Conservation (phyloP, 805 yeast genomes). For the Wickerhamomyces tratensis region DNA sequence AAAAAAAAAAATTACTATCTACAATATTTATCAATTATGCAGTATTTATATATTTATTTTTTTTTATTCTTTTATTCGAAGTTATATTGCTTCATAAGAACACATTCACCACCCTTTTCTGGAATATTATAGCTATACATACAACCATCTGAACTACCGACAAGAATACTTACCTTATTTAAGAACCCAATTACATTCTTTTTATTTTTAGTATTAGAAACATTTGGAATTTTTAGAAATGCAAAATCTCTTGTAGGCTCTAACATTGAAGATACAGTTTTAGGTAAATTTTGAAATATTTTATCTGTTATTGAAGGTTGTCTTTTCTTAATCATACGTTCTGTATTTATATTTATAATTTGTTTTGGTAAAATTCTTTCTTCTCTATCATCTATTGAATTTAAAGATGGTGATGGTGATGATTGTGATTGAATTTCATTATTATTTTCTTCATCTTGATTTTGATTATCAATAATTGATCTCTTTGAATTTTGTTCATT, state of each 20-base stretch:
- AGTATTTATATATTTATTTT: too few relatives aligned
- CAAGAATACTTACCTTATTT: constrained; percentile 26
- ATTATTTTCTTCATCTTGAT: not conserved
- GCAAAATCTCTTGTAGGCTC: constrained; percentile 65
- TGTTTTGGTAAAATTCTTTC: constrained; percentile 8
- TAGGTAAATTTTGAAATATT: constrained; percentile 16
- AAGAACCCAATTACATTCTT: constrained; percentile 18
- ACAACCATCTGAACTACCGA: constrained; percentile 43
- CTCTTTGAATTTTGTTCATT: not conserved
- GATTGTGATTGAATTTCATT: not conserved
- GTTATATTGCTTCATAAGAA: constrained; percentile 41
- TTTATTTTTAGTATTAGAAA: not conserved
- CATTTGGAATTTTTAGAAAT: constrained; percentile 32
- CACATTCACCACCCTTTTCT: constrained; percentile 59
- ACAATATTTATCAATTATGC: too few relatives aligned
- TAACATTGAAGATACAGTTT: constrained; percentile 35
- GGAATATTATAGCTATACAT: constrained; percentile 48
- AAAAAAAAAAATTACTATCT: too few relatives aligned
- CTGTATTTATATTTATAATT: not conserved
- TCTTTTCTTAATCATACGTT: constrained; percentile 1
- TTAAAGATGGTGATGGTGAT: not conserved
- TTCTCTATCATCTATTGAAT: constrained; percentile 2
- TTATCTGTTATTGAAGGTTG: constrained; percentile 17
- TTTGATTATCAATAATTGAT: not conserved
- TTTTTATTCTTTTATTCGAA: constrained; percentile 2